phyloP scores from a whole-genome alignment of 345 rosid species.

The Populus davidiana region DNA sequence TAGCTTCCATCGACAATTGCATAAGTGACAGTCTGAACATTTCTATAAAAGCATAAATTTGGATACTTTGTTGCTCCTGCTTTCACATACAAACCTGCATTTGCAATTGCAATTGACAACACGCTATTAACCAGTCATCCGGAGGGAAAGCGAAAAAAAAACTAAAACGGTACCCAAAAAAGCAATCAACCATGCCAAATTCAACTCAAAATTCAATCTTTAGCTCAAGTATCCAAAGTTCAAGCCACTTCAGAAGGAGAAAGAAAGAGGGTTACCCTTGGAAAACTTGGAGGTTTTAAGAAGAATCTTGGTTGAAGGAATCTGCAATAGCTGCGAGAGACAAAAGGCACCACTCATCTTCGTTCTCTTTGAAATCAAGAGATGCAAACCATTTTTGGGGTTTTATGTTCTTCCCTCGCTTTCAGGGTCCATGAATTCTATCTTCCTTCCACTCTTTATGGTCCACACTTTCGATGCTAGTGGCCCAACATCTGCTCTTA shows the following conservation, averaged over 20 bases:
- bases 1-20: constrained; percentile 56
- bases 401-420: neutral
- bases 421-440: neutral
- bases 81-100: constrained; percentile 28
- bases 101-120: neutral
- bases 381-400: neutral
- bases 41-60: constrained; percentile 43
- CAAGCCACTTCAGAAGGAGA: neutral
- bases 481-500: neutral
- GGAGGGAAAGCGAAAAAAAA: neutral
- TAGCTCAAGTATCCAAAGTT: neutral
- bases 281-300: constrained; percentile 15
- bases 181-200: neutral
- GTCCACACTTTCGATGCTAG: neutral
- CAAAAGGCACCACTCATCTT: constrained; percentile 32
- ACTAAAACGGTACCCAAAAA: neutral
- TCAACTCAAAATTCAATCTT: neutral
- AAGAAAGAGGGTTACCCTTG: constrained; percentile 20
- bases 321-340: constrained; percentile 30
- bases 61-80: constrained; percentile 26
- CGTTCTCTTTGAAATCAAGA: neutral
- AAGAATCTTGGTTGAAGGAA: constrained; percentile 25
- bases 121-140: neutral
- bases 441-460: neutral
- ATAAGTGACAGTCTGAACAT: constrained; percentile 49